Conservation (phyloP, 768 basidiomycete genomes). For the Tephrocybe rancida region DNA sequence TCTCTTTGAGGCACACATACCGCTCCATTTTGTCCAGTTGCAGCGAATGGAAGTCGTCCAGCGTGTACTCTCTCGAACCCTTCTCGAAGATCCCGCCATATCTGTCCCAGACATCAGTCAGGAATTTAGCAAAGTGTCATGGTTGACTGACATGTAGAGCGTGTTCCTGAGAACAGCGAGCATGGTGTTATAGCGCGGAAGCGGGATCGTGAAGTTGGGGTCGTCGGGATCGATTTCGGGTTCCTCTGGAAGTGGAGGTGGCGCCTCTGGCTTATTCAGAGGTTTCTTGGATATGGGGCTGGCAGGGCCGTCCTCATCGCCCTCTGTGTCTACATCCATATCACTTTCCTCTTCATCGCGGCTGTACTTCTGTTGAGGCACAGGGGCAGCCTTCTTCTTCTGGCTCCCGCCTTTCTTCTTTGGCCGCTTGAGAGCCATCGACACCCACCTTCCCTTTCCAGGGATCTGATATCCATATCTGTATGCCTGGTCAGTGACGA, state of each 20-base stretch:
- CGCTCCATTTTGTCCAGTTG: slow-evolving; percentile 85
- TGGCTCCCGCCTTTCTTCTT: slow-evolving; percentile 53
- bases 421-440: slow-evolving; percentile 73
- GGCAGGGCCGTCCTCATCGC: not conserved
- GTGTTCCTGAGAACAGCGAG: slow-evolving; percentile 82
- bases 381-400: slow-evolving; percentile 36
- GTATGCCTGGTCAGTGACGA: not conserved
- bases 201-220: slow-evolving; percentile 62
- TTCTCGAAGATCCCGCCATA: slow-evolving; percentile 91
- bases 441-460: slow-evolving; percentile 80
- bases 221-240: slow-evolving; percentile 60
- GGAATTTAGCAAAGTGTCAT: not conserved
- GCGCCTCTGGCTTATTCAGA: not conserved
- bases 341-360: slow-evolving; percentile 13
- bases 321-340: not conserved
- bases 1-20: slow-evolving; percentile 73
- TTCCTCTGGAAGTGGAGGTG: slow-evolving; percentile 24
- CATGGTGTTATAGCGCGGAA: slow-evolving; percentile 87
- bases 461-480: slow-evolving; percentile 80
- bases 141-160: slow-evolving; percentile 70
- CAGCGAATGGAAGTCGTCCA: slow-evolving; percentile 86
- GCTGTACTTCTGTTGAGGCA: slow-evolving; percentile 15
- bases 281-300: not conserved
- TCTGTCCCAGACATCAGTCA: slow-evolving; percentile 33
- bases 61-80: slow-evolving; percentile 80